Evolutionary conservation across 192 early-diverging fungal genomes (phyloP).

Genomic region (Lunasporangiospora selenospora): DNA sequence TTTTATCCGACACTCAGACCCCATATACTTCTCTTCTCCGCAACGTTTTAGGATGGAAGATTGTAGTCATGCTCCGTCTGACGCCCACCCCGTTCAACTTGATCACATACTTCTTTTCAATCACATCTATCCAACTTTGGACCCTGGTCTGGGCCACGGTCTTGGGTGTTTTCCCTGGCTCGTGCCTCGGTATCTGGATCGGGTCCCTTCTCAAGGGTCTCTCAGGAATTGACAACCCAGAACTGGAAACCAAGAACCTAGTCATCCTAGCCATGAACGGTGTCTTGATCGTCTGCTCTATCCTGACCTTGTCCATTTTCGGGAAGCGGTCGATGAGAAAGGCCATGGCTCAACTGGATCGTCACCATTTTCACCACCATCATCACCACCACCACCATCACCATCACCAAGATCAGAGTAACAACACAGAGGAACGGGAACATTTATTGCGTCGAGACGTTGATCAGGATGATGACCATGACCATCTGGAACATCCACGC

Average conservation of each 20-base stretch:
- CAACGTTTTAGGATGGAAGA: constrained; percentile 30
- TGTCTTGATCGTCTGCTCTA: constrained; percentile 12
- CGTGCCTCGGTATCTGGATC: constrained; percentile 32
- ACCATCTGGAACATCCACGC: not conserved
- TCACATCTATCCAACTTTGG: constrained; percentile 16
- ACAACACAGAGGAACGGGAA: not conserved
- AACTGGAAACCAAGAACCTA: constrained; percentile 14
- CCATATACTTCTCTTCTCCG: too few species aligned
- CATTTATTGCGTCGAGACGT: not conserved
- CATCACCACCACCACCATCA: not conserved
- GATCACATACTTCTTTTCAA: constrained; percentile 27
- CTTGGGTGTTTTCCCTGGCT: constrained; percentile 19
- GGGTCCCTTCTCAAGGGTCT: constrained; percentile 24
- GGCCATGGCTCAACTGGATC: constrained; percentile 39
- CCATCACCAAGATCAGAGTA: not conserved
- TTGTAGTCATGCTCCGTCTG: constrained; percentile 24
- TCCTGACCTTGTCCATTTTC: constrained; percentile 9
- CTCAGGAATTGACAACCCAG: constrained; percentile 16
- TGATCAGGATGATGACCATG: not conserved
- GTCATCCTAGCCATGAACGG: constrained; percentile 27
- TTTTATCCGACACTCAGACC: too few species aligned
- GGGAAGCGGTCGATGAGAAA: constrained; percentile 22
- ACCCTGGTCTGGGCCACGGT: constrained; percentile 20
- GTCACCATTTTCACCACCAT: constrained; percentile 12
- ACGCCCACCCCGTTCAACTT: constrained; percentile 23